These are phyloP conservation scores for Gossypium lobatum DNA, from an alignment of 441 rosid genomes.

Conservation along the genomic window DNA sequence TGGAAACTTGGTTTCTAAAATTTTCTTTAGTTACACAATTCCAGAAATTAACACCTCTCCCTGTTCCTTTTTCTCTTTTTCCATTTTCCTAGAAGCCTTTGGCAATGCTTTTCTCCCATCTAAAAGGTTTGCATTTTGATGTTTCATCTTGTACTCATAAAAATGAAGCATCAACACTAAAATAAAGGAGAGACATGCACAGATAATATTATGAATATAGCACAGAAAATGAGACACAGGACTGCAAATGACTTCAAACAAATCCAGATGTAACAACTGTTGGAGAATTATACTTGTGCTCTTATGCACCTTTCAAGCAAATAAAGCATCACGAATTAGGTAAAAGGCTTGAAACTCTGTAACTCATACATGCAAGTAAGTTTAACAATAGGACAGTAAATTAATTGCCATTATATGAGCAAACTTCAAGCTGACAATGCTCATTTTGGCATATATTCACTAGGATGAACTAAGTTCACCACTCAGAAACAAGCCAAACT, in stretches of 20 bases:
- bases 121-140: not conserved
- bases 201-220: not conserved
- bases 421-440: not conserved
- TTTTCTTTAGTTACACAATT: not conserved
- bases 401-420: not conserved
- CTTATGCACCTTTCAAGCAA: not conserved
- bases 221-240: not conserved
- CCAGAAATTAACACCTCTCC: not conserved
- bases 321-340: not conserved
- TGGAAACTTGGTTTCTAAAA: not conserved
- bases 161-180: not conserved
- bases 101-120: not conserved
- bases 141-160: not conserved
- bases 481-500: not conserved
- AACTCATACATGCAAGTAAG: not conserved
- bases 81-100: not conserved
- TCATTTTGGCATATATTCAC: conserved; percentile 2
- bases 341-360: not conserved
- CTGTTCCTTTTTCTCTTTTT: not conserved
- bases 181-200: not conserved
- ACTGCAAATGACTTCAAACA: not conserved
- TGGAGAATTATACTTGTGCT: not conserved
- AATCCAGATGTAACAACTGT: not conserved
- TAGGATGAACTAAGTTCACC: not conserved
- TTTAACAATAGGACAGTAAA: not conserved